These are phyloP conservation scores for Melocanna baccifera DNA, from an alignment of 176 grass and related monocot genomes.

Conservation along the genomic window DNA sequence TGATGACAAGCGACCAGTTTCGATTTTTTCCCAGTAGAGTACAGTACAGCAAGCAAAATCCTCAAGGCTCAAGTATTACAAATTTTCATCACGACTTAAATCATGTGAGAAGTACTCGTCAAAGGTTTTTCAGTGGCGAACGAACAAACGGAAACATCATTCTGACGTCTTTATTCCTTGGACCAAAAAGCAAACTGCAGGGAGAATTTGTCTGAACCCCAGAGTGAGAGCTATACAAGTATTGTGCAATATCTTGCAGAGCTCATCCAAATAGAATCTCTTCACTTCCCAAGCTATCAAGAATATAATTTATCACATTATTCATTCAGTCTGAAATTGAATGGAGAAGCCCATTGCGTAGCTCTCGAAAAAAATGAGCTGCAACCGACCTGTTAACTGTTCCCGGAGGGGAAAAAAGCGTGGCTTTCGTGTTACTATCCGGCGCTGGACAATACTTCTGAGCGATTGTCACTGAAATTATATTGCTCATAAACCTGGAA, in stretches of 20 bases:
- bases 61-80: not conserved
- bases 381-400: conserved; percentile 3
- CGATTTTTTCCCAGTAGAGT: not conserved
- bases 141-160: not conserved
- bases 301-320: not conserved
- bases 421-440: conserved; percentile 21
- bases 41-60: not conserved
- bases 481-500: conserved; percentile 64
- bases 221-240: not conserved
- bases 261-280: conserved; percentile 2
- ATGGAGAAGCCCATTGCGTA: not conserved
- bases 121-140: not conserved
- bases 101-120: not conserved
- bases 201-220: not conserved
- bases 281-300: not conserved
- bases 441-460: conserved; percentile 42
- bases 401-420: not conserved
- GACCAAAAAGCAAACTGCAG: not conserved
- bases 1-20: not conserved
- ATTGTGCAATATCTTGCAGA: not conserved
- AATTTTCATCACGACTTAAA: not conserved
- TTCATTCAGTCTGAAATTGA: not conserved
- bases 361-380: conserved; percentile 48
- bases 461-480: conserved; percentile 40
- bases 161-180: conserved; percentile 4